Evolutionary conservation across 2,329 filamentous ascomycete species (phyloP).

Genomic region (Phaeosphaeriaceae sp.): DNA sequence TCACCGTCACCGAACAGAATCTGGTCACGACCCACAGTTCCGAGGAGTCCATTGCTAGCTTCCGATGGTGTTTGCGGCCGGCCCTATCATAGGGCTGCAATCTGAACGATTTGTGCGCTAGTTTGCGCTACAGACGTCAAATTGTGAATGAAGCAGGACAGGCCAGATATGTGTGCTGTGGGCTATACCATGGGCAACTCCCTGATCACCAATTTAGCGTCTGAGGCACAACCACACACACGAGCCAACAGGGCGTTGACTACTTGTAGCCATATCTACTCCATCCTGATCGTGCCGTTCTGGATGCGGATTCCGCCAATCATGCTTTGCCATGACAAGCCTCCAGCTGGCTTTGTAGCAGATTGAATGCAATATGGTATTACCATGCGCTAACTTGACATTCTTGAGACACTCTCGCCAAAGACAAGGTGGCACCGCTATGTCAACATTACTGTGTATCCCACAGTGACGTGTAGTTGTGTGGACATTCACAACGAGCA

Average conservation of each 20-base stretch:
- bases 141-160: background rate
- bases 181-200: background rate
- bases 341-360: slow-evolving; percentile 11
- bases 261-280: background rate
- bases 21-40: background rate
- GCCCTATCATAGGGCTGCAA: too few relatives aligned
- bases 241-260: background rate
- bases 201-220: too few relatives aligned
- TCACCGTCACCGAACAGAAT: background rate
- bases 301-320: slow-evolving; percentile 19
- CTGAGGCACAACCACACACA: too few relatives aligned
- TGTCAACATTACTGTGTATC: background rate
- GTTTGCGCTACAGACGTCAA: background rate
- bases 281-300: slow-evolving; percentile 6
- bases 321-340: slow-evolving; percentile 13
- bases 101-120: background rate
- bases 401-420: background rate
- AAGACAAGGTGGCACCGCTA: background rate
- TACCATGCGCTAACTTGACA: background rate
- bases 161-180: background rate
- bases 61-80: background rate
- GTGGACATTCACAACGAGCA: background rate
- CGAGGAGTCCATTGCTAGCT: background rate
- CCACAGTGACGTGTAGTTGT: background rate
- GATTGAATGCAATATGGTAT: slow-evolving; percentile 8